Conservation (phyloP, 352 stramenopile species). For the Pythium sp. region DNA sequence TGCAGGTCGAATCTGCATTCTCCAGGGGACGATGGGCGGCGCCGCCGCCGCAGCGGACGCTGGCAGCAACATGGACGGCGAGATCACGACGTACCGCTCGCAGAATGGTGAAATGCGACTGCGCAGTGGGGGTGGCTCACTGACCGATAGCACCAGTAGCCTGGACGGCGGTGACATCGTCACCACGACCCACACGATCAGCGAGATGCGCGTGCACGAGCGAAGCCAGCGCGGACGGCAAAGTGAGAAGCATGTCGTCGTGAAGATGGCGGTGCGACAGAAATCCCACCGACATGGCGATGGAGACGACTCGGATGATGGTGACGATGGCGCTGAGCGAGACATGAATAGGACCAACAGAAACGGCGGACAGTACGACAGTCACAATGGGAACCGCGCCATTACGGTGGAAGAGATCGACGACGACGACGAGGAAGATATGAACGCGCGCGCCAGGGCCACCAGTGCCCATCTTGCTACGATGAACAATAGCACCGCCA, state of each 20-base stretch:
- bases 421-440: background rate
- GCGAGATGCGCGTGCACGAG: conserved; percentile 15
- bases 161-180: conserved; percentile 9
- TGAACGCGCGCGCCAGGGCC: no score
- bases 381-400: background rate
- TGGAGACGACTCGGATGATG: conserved; percentile 3
- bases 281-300: background rate
- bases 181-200: conserved; percentile 14
- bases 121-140: background rate
- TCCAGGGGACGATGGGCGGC: background rate
- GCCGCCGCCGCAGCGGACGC: background rate
- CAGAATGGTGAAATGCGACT: background rate
- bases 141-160: background rate
- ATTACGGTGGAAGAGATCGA: conserved; percentile 19
- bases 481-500: background rate
- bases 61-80: background rate
- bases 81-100: background rate
- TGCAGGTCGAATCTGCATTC: no score
- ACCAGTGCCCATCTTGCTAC: background rate
- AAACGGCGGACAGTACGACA: conserved; percentile 5
- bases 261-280: conserved; percentile 13
- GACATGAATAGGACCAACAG: background rate
- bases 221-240: conserved; percentile 3
- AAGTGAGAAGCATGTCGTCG: conserved; percentile 16
- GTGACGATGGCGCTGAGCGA: background rate